Conservation (phyloP, 2,329 filamentous ascomycete genomes). For the Nectriaceae sp. region DNA sequence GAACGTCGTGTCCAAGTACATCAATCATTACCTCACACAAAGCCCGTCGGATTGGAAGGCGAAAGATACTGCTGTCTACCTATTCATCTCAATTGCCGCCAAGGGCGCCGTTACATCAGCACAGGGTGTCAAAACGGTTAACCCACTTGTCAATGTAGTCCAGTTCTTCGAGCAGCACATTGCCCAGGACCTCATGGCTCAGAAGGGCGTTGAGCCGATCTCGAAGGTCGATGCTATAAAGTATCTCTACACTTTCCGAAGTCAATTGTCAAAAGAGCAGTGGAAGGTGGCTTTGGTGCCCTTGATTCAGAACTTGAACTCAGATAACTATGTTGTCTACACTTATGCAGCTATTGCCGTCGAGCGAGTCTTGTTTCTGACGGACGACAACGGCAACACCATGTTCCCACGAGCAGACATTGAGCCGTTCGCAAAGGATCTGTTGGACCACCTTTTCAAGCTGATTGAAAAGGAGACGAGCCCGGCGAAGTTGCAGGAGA, state of each 20-base stretch:
- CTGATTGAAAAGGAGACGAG: conserved; percentile 83
- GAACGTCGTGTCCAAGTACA: conserved; percentile 82
- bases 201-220: conserved; percentile 72
- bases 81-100: conserved; percentile 91
- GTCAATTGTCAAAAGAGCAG: conserved; percentile 86
- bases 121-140: conserved; percentile 89
- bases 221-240: conserved; percentile 98
- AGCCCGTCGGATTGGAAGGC: conserved; percentile 88
- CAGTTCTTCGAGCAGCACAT: conserved; percentile 95
- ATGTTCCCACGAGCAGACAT: conserved; percentile 82
- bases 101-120: conserved; percentile 86
- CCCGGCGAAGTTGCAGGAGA: conserved; percentile 94
- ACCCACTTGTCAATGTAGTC: conserved; percentile 83
- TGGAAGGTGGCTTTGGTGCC: conserved; percentile 90
- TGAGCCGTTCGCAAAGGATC: conserved; percentile 78
- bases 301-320: conserved; percentile 87
- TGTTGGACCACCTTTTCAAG: conserved; percentile 87
- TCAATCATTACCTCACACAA: conserved; percentile 82
- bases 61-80: conserved; percentile 97
- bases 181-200: conserved; percentile 80
- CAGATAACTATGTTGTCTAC: conserved; percentile 93
- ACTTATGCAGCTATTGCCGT: conserved; percentile 96
- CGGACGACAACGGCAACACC: conserved; percentile 72
- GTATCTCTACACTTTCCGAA: conserved; percentile 95
- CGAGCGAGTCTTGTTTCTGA: conserved; percentile 87